Conservation (phyloP, 148 eudicot genomes). For the Rhododendron henanense region DNA sequence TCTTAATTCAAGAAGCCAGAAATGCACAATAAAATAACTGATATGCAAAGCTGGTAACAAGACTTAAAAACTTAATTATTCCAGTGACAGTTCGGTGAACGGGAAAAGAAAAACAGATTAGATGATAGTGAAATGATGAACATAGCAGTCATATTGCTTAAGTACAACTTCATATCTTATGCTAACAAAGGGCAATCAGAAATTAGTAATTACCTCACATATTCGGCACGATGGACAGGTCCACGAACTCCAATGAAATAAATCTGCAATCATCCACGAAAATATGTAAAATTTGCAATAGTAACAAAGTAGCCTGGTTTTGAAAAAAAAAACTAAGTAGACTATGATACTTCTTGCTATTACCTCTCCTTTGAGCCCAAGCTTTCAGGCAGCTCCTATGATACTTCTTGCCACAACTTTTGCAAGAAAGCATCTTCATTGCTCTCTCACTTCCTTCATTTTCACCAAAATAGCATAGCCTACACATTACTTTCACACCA, state of each 20-base stretch:
- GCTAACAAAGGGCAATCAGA: neutral
- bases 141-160: neutral
- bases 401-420: slow-evolving; percentile 84
- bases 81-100: neutral
- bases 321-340: neutral
- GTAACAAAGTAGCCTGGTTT: neutral
- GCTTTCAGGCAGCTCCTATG: slow-evolving; percentile 83
- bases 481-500: slow-evolving; percentile 74
- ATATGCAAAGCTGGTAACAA: neutral
- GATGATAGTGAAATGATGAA: neutral
- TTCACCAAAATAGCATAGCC: slow-evolving; percentile 87
- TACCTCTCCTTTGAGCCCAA: slow-evolving; percentile 93
- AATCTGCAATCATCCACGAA: slow-evolving; percentile 46
- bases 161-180: neutral
- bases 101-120: neutral
- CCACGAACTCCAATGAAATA: slow-evolving; percentile 99
- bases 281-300: slow-evolving; percentile 2
- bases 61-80: neutral
- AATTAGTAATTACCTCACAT: slow-evolving; percentile 62
- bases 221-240: slow-evolving; percentile 88
- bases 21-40: neutral
- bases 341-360: neutral
- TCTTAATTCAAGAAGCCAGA: neutral
- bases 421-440: slow-evolving; percentile 83
- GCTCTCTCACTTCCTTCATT: slow-evolving; percentile 88